These are phyloP conservation scores for Auxenochlorella pyrenoidosa DNA, from an alignment of 139 green algal genomes.

Conservation along the genomic window DNA sequence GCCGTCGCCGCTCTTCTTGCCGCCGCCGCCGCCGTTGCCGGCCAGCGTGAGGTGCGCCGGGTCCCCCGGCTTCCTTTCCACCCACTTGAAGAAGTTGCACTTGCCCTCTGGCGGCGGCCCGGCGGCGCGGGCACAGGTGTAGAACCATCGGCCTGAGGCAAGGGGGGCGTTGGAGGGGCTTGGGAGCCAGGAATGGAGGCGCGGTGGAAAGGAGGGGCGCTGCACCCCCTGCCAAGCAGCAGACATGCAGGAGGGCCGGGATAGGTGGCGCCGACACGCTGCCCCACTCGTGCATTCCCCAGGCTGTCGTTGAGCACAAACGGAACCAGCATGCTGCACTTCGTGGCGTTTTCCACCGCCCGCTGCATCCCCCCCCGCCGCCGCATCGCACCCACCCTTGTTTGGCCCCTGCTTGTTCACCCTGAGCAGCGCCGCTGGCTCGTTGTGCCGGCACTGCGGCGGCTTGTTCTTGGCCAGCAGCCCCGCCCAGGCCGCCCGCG, in stretches of 20 bases:
- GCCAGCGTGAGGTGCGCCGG: background rate
- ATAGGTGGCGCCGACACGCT: too few species aligned
- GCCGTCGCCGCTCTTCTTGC: background rate
- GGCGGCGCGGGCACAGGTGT: conserved; percentile 29
- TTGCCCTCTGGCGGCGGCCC: conserved; percentile 37
- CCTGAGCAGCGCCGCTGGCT: conserved; percentile 53
- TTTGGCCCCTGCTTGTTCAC: conserved; percentile 64
- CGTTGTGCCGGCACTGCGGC: conserved; percentile 56
- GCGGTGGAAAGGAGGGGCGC: background rate
- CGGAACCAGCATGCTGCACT: too few species aligned
- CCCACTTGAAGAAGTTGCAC: conserved; percentile 56
- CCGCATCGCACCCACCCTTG: conserved; percentile 13
- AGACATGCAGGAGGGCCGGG: too few species aligned
- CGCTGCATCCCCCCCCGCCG: too few species aligned
- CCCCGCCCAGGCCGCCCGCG: background rate
- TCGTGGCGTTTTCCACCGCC: too few species aligned
- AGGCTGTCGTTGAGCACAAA: too few species aligned
- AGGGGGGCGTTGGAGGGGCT: background rate
- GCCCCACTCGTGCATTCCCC: too few species aligned
- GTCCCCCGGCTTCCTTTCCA: conserved; percentile 14
- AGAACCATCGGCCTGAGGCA: conserved; percentile 50
- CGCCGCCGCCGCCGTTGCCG: background rate
- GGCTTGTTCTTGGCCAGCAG: conserved; percentile 6
- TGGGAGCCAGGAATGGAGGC: background rate
- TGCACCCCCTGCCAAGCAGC: too few species aligned